Conservation (phyloP, 345 rosid species). For the Moringa oleifera region DNA sequence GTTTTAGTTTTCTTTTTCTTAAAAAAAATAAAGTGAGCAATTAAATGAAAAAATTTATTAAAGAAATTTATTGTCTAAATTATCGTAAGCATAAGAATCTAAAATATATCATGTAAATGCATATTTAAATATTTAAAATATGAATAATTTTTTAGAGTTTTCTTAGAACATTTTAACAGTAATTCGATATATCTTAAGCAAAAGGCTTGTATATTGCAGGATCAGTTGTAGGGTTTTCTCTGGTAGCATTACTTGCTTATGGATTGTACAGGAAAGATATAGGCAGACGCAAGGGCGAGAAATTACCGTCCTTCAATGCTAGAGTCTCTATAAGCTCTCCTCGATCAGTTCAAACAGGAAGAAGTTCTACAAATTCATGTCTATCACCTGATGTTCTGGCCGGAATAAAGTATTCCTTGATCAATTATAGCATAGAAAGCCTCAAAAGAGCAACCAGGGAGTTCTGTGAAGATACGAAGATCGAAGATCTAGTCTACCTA, state of each 20-base stretch:
- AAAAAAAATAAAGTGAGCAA: too few species aligned
- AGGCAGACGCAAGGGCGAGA: slow-evolving; percentile 21
- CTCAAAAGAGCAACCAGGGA: slow-evolving; percentile 30
- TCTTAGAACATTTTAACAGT: too few species aligned
- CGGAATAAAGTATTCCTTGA: slow-evolving; percentile 43
- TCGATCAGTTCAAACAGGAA: slow-evolving; percentile 23
- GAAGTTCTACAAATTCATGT: slow-evolving; percentile 38
- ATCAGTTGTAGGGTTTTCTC: slow-evolving; percentile 33
- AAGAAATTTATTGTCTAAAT: too few species aligned
- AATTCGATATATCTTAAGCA: too few species aligned
- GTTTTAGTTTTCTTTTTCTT: too few species aligned
- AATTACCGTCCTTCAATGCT: slow-evolving; percentile 28
- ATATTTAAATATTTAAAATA: too few species aligned
- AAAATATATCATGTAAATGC: too few species aligned
- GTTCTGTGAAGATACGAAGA: slow-evolving; percentile 34
- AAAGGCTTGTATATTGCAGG: slow-evolving; percentile 38
- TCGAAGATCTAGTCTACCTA: slow-evolving; percentile 28
- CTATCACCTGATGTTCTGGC: slow-evolving; percentile 53
- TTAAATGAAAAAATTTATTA: too few species aligned
- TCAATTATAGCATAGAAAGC: slow-evolving; percentile 31
- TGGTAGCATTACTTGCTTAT: slow-evolving; percentile 26
- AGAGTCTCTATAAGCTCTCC: slow-evolving; percentile 41
- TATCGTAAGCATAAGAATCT: too few species aligned
- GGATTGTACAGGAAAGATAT: slow-evolving; percentile 28
- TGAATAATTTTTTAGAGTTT: too few species aligned